Evolutionary conservation across 2,329 filamentous ascomycete genomes (phyloP), one percentile per base, ranked within the genome.

Genomic region (Cryphonectria naterciae): DNA sequence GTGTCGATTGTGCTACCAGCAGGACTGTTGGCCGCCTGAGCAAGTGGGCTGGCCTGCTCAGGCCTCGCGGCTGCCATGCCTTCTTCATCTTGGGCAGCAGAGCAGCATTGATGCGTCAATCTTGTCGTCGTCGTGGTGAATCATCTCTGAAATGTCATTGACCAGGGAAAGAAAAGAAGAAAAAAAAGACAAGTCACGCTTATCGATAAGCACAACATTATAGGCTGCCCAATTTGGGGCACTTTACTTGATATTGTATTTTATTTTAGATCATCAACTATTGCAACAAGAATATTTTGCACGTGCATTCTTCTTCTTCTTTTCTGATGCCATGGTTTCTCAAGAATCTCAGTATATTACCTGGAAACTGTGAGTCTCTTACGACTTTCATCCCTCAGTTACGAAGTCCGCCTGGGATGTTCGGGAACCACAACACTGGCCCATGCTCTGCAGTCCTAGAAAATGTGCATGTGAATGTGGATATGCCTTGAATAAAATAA

Each of bases 61-160:
- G 68, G 54, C 75, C 74, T 68, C 77, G 73, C 37, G 77, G 74
- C 64, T 75, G 74, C 78, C 77, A 80, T 66, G 75, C 76, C 72
- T 76, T 78, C 74, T 71, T 77, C 79, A 80, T 80, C 2, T 54
- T 74, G 63, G 52, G 25, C n/a, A 10, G 15, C 25, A 25, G 25
- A 25, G 35, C 65, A 49, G 52, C 64, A 72, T 71, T 35, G 52
- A 67, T 37, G 28, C 58, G 67, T 56, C 54, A 37, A 3, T 37
- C 25, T n/a, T 22, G n/a, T 64, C 15, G 35, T n/a, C 22, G 37
- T 32, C n/a, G 11, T 56, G 4, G 13, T 7, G 46, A 8, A 6
- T 25, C 25, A 41, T 46, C 37, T 10, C 2, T n/a, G 60, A 67
- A 39, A 19, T 41, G 32, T 22, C 35, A 19, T 13, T 62, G 32